Conservation (phyloP, 2,329 filamentous ascomycete genomes). For the Monilinia vaccinii-corymbosi region DNA sequence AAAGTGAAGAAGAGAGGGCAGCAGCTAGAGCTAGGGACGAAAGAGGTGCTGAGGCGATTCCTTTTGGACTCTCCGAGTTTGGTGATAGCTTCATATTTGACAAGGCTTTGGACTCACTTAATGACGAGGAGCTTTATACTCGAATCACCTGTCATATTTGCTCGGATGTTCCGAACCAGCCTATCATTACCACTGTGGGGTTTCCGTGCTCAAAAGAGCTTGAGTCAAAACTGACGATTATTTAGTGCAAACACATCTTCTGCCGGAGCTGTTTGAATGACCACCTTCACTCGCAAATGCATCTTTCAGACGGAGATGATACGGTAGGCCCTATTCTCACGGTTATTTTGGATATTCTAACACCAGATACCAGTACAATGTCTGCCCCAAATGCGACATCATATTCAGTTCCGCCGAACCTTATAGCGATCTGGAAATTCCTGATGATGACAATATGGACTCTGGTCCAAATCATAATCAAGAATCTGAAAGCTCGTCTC, state of each 20-base stretch:
- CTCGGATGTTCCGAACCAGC: slow-evolving; percentile 30
- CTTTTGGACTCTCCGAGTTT: slow-evolving; percentile 23
- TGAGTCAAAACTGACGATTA: neutral
- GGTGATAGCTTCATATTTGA: slow-evolving; percentile 28
- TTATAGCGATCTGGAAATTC: slow-evolving; percentile 1
- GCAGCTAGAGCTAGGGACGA: slow-evolving; percentile 6
- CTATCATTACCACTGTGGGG: slow-evolving; percentile 34
- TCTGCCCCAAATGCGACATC: slow-evolving; percentile 19
- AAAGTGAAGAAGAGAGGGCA: slow-evolving; percentile 1
- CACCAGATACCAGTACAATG: neutral
- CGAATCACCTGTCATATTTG: slow-evolving; percentile 37
- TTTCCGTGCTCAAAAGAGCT: neutral
- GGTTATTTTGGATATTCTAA: neutral
- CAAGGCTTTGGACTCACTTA: slow-evolving; percentile 26
- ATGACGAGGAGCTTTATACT: slow-evolving; percentile 26
- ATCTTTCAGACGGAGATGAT: neutral
- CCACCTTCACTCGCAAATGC: slow-evolving; percentile 15
- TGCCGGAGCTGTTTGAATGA: slow-evolving; percentile 40
- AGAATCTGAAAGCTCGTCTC: neutral
- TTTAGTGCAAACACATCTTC: slow-evolving; percentile 45
- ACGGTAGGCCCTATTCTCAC: neutral
- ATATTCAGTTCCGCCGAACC: slow-evolving; percentile 12
- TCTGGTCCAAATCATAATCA: neutral
- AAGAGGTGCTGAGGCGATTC: slow-evolving; percentile 7
- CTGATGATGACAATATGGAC: slow-evolving; percentile 13